Conservation (phyloP, 805 yeast species). For the Suhomyces sp. region DNA sequence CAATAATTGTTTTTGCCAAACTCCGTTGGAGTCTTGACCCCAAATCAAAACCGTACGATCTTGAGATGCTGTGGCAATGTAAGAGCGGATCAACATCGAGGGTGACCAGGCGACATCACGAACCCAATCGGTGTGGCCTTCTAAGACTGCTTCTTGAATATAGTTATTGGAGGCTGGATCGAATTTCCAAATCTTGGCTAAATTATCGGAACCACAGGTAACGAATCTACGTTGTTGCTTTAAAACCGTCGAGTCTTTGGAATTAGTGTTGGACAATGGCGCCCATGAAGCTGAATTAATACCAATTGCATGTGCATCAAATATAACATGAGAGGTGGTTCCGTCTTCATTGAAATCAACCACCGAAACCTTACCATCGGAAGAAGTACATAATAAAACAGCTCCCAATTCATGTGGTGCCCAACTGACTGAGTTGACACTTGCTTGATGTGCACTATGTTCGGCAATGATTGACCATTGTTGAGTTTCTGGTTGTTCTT, state of each 20-base stretch:
- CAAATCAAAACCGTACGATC: conserved; percentile 93
- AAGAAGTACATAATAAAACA: conserved; percentile 80
- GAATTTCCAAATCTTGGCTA: conserved; percentile 86
- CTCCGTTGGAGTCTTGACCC: conserved; percentile 73
- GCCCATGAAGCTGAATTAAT: conserved; percentile 97
- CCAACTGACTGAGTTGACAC: conserved; percentile 94
- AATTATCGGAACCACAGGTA: conserved; percentile 93
- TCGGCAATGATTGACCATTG: conserved; percentile 86
- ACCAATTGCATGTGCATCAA: conserved; percentile 89
- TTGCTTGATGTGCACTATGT: conserved; percentile 86
- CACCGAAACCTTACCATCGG: conserved; percentile 89
- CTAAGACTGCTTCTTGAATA: conserved; percentile 69
- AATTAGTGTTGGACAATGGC: conserved; percentile 42
- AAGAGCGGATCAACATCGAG: conserved; percentile 76
- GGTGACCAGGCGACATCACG: conserved; percentile 99
- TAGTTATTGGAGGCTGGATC: conserved; percentile 56
- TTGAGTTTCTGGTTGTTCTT: conserved; percentile 73
- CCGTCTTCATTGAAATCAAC: conserved; percentile 92
- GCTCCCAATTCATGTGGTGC: conserved; percentile 98
- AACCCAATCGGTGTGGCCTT: conserved; percentile 97
- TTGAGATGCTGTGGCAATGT: conserved; percentile 95
- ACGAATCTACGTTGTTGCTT: conserved; percentile 70
- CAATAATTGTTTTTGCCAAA: conserved; percentile 80
- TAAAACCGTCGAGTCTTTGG: conserved; percentile 27
- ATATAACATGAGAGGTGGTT: conserved; percentile 57